A percentile compares a stretch with the other conserved stretches of the same genome.
These are phyloP conservation scores for Blastocystis sp. DNA, from an alignment of 352 stramenopile species.

Conservation along the genomic window DNA sequence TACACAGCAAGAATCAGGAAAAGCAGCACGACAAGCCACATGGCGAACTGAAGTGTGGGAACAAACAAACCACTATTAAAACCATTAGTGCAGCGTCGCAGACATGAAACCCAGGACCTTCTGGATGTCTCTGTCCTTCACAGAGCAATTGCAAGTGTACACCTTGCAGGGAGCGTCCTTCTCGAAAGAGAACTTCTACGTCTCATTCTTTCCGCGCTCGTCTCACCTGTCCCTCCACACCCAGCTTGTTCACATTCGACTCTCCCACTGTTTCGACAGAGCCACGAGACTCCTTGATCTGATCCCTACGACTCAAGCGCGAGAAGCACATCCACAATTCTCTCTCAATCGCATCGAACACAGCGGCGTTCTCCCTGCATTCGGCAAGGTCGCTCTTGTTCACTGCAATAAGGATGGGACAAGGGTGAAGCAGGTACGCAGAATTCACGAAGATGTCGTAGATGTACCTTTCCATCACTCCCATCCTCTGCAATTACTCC, in stretches of 20 bases:
- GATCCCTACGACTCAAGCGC: background rate
- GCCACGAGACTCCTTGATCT: background rate
- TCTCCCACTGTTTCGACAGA: too few species aligned
- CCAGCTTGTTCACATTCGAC: slow-evolving; percentile 6
- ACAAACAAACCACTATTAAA: slow-evolving; percentile 17
- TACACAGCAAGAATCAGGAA: slow-evolving; percentile 8
- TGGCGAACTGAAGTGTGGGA: background rate
- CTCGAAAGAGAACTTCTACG: slow-evolving; percentile 13
- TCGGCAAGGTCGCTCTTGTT: slow-evolving; percentile 16
- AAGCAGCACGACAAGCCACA: background rate
- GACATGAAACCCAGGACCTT: slow-evolving; percentile 15
- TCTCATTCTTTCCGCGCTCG: too few species aligned
- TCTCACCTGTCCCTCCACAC: background rate
- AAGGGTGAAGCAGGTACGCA: background rate
- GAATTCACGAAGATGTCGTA: slow-evolving; percentile 39
- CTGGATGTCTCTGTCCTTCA: slow-evolving; percentile 5
- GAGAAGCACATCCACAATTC: background rate
- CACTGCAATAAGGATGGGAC: slow-evolving; percentile 28
- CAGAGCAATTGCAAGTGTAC: slow-evolving; percentile 13
- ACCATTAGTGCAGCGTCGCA: background rate
- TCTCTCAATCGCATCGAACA: slow-evolving; percentile 19
- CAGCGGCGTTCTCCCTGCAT: slow-evolving; percentile 9
- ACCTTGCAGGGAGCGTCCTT: slow-evolving; percentile 8
- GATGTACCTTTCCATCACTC: background rate
- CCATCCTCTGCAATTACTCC: background rate